Evolutionary conservation across 257 asterid genomes (phyloP).

Genomic region (Handroanthus guayacan): DNA sequence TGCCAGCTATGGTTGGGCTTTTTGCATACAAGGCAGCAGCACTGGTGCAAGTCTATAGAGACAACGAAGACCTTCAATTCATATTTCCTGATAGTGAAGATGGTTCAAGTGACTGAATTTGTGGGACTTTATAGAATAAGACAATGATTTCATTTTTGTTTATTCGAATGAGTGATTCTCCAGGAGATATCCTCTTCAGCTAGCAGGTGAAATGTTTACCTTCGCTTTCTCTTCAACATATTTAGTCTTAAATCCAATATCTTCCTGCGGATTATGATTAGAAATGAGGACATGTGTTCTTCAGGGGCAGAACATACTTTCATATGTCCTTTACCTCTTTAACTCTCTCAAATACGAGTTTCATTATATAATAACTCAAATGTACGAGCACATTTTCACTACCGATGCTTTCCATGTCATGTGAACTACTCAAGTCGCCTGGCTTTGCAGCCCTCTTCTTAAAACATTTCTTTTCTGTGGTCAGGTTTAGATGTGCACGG

Average conservation of each 20-base stretch:
- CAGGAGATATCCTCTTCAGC: not conserved
- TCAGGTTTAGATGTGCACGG: conserved; percentile 16
- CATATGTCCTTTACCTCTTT: not conserved
- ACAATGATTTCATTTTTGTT: conserved; percentile 17
- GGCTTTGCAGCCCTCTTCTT: not conserved
- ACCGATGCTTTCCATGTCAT: no score
- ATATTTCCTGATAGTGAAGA: conserved; percentile 72
- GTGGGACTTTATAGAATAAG: not conserved
- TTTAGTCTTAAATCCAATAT: conserved; percentile 5
- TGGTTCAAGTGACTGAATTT: conserved; percentile 46
- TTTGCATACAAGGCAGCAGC: conserved; percentile 99
- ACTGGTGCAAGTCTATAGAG: conserved; percentile 93
- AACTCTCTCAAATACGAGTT: not conserved
- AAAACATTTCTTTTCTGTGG: not conserved
- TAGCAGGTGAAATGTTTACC: conserved; percentile 22
- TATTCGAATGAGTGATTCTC: conserved; percentile 13
- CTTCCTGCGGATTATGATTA: not conserved
- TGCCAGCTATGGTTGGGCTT: conserved; percentile 90
- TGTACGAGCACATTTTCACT: no score
- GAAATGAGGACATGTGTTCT: not conserved
- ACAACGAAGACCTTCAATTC: conserved; percentile 85
- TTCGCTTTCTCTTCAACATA: conserved; percentile 9
- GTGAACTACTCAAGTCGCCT: not conserved
- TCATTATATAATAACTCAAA: not conserved
- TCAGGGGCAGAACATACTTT: not conserved